A percentile compares a stretch with the other conserved stretches of the same genome.
These are phyloP conservation scores for Sporobolomyces pararoseus DNA, from an alignment of 768 basidiomycete genomes.

Conservation along the genomic window DNA sequence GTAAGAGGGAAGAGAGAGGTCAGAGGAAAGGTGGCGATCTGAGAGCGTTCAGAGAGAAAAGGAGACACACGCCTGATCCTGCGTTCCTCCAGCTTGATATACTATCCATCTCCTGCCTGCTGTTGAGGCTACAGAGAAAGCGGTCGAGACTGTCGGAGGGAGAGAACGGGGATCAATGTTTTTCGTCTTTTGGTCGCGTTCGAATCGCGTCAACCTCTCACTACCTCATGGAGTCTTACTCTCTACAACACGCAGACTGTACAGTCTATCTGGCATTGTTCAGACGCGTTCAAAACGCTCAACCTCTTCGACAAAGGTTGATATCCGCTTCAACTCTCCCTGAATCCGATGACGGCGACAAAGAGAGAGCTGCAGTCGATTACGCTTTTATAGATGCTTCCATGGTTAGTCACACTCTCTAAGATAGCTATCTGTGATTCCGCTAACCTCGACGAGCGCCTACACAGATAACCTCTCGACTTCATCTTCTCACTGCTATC, in stretches of 20 bases:
- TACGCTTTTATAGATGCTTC: slow-evolving; percentile 86
- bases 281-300: slow-evolving; percentile 63
- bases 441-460: no score
- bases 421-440: no score
- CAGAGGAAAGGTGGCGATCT: neutral
- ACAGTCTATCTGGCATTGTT: slow-evolving; percentile 65
- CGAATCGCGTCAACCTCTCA: neutral
- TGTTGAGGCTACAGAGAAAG: neutral
- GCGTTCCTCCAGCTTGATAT: slow-evolving; percentile 1
- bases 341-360: slow-evolving; percentile 60
- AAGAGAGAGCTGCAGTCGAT: slow-evolving; percentile 71
- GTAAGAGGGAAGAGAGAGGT: neutral
- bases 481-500: slow-evolving; percentile 79
- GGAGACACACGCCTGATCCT: slow-evolving; percentile 2
- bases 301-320: slow-evolving; percentile 62
- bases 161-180: neutral
- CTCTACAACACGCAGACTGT: slow-evolving; percentile 40
- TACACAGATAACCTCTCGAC: slow-evolving; percentile 75
- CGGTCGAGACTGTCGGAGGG: neutral
- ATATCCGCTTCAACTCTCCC: slow-evolving; percentile 63
- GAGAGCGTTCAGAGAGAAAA: no score
- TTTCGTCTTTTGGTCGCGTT: neutral
- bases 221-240: neutral
- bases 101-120: neutral
- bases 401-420: slow-evolving; percentile 57